phyloP scores from a whole-genome alignment of 148 eudicot species.

The Heliamphora exappendiculata region DNA sequence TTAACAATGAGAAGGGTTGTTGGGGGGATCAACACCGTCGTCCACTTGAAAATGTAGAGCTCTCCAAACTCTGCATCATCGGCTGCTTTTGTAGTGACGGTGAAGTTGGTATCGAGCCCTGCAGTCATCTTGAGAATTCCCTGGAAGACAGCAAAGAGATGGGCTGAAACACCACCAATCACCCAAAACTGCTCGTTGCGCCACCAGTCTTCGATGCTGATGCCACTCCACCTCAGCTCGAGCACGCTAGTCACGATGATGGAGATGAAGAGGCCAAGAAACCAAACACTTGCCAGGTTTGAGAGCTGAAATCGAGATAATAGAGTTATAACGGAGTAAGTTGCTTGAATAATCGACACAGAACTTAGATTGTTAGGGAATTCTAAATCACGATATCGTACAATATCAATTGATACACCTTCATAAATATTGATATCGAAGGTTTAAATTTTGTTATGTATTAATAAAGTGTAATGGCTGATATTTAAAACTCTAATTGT shows the following conservation, averaged over 20 bases:
- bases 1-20: conserved; percentile 77
- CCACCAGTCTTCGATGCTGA: conserved; percentile 86
- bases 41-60: conserved; percentile 88
- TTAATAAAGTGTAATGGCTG: too few relatives aligned
- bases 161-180: conserved; percentile 95
- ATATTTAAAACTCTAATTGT: not conserved
- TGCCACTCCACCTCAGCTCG: conserved; percentile 93
- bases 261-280: conserved; percentile 86
- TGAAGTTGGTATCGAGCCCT: conserved; percentile 89
- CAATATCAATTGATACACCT: too few relatives aligned
- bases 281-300: conserved; percentile 76
- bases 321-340: not conserved
- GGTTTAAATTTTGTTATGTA: too few relatives aligned
- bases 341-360: not conserved
- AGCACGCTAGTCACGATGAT: conserved; percentile 77
- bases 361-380: too few relatives aligned
- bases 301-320: conserved; percentile 51
- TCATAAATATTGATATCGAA: too few relatives aligned
- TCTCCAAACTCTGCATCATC: conserved; percentile 88
- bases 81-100: conserved; percentile 79
- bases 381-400: too few relatives aligned
- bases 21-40: conserved; percentile 93
- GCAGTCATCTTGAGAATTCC: conserved; percentile 87
- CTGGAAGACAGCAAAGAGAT: conserved; percentile 93
- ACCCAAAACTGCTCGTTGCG: conserved; percentile 99